Conservation (phyloP, 2,329 filamentous ascomycete species). For the Epichloe aotearoae region DNA sequence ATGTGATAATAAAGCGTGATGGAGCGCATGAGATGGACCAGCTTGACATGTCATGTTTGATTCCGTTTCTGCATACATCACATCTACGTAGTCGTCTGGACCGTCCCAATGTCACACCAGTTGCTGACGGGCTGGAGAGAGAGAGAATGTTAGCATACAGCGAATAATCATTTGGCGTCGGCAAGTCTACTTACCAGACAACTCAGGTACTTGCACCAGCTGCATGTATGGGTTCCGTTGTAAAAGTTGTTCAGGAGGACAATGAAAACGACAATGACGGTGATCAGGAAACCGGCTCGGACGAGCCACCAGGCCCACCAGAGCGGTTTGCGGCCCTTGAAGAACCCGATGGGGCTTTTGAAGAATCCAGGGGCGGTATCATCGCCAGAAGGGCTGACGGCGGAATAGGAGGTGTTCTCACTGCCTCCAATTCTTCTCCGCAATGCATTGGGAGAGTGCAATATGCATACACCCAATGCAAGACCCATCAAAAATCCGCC, state of each 20-base stretch:
- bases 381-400: conserved; percentile 40
- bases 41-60: not conserved
- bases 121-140: conserved; percentile 44
- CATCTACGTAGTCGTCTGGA: conserved; percentile 9
- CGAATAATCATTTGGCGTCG: not conserved
- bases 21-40: not conserved
- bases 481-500: conserved; percentile 91
- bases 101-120: conserved; percentile 47
- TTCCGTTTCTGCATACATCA: not conserved
- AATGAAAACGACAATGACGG: conserved; percentile 76
- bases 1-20: not conserved
- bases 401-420: conserved; percentile 53
- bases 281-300: conserved; percentile 61
- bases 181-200: conserved; percentile 59
- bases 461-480: conserved; percentile 69
- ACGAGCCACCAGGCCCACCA: conserved; percentile 99
- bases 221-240: conserved; percentile 58
- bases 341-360: conserved; percentile 61
- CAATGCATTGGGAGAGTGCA: conserved; percentile 76
- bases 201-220: conserved; percentile 91
- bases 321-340: conserved; percentile 79
- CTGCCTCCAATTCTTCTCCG: conserved; percentile 55
- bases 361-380: conserved; percentile 40
- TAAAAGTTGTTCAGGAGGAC: conserved; percentile 88
- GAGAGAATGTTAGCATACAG: conserved; percentile 1